Base-by-base conservation (phyloP, 2,329 filamentous ascomycete genomes). In the Zasmidium cellare region DNA sequence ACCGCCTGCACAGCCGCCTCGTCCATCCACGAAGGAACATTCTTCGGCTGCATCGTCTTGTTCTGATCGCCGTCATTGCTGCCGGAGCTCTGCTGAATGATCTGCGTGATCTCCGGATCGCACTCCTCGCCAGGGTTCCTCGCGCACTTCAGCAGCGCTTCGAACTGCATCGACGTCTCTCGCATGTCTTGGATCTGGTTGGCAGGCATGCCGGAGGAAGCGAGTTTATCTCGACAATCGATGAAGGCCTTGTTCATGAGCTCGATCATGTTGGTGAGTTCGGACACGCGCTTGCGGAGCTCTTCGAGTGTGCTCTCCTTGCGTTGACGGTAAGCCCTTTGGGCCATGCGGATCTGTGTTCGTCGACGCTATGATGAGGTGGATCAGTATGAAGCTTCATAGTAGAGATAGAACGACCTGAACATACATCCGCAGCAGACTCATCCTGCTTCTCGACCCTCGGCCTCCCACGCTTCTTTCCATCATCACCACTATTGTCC, bases 321-420 rank as follows among this genome's bases (percentile, higher is more conserved):
- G 52, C 92, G 87, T 68, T 89, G 85, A 16, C 92, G 85, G 70
- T 96, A 96, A 0, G 91, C 91, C 64, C 91, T 81, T 72, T 96
- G 92, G 1, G 92, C 92, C 55, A 93, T 82, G 22, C 92, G 87
- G 62, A 96, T 94, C 71, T 96, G 92, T 3, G 90, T 93, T 55
- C 92, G 84, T 53, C 92, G 88, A 61, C 91, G 87, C 89, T 90
- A 64, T 23, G 1, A 58, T 6, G 5, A 28, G 5, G 7, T 28
- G 6, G 44, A 50, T 64, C 54, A 65, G 61, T 35, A 53, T 41
- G 6, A 51, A 38, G 18, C 12, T 41, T 25, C 31, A 19, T 24
- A 35, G 25, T 50, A 28, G 47, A 53, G 14, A 38, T 47, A 38
- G 59, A 41, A 46, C 18, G 31, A 18, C 16, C 25, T 41, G 22